phyloP scores from a whole-genome alignment of 306 rosid species.

The Inga laurina region DNA sequence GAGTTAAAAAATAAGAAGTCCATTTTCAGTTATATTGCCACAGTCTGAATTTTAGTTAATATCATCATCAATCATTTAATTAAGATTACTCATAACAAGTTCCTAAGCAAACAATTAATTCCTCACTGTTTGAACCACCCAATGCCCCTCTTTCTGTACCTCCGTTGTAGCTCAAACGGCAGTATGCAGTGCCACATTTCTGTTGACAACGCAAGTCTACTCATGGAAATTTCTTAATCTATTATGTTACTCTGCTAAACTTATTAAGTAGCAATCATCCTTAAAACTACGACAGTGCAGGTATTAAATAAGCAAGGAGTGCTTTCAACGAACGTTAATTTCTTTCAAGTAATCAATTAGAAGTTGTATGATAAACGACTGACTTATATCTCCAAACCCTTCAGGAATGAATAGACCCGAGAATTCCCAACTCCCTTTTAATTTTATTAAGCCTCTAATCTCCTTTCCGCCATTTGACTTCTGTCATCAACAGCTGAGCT shows the following conservation, averaged over 20 bases:
- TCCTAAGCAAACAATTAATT: background rate
- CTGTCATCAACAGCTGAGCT: slow-evolving; percentile 1
- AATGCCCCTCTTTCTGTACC: background rate
- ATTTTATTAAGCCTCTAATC: background rate
- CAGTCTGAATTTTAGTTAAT: background rate
- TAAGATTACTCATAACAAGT: background rate
- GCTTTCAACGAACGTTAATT: background rate
- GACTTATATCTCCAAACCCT: background rate
- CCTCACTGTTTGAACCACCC: background rate
- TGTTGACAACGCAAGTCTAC: background rate
- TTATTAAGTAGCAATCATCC: background rate
- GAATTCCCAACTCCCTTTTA: background rate
- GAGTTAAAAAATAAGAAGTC: background rate
- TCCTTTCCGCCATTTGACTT: background rate
- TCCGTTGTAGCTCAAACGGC: background rate
- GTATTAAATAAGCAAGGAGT: background rate
- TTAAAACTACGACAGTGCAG: background rate
- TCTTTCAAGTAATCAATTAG: background rate
- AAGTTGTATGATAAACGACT: background rate
- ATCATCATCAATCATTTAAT: background rate
- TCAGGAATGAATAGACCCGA: background rate
- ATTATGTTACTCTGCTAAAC: background rate
- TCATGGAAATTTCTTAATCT: background rate
- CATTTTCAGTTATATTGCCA: background rate
- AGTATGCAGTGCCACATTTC: background rate